phyloP scores from a whole-genome alignment of 306 rosid genomes.

The Pyrus pyrifolia region DNA sequence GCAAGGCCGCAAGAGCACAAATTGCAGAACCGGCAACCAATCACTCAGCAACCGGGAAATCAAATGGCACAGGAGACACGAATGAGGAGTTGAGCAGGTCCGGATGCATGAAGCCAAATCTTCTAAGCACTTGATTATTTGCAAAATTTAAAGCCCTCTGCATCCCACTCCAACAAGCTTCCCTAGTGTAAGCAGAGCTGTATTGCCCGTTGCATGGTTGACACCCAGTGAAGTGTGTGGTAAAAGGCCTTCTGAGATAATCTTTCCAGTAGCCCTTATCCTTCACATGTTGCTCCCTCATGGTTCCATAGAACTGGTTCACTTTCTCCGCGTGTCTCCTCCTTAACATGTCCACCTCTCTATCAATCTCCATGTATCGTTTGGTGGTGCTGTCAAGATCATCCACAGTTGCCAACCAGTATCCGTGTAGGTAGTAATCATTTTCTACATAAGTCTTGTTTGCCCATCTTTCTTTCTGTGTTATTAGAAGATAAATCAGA shows the following conservation, averaged over 20 bases:
- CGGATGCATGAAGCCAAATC: constrained; percentile 45
- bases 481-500: constrained; percentile 45
- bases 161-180: constrained; percentile 72
- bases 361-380: constrained; percentile 35
- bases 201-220: constrained; percentile 74
- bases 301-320: constrained; percentile 41
- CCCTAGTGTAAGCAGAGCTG: constrained; percentile 42
- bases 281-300: constrained; percentile 35
- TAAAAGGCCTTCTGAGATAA: constrained; percentile 60
- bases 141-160: constrained; percentile 59
- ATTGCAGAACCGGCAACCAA: background rate
- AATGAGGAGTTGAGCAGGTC: constrained; percentile 24
- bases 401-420: constrained; percentile 57
- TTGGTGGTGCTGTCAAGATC: constrained; percentile 28
- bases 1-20: background rate
- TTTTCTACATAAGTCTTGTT: constrained; percentile 53
- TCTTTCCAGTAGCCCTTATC: constrained; percentile 31
- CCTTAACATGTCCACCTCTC: constrained; percentile 21
- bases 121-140: constrained; percentile 66
- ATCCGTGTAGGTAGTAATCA: constrained; percentile 58
- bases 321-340: constrained; percentile 68
- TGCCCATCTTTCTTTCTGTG: constrained; percentile 49
- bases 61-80: constrained; percentile 43
- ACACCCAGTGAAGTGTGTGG: constrained; percentile 80
- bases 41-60: constrained; percentile 27